These are phyloP conservation scores for Colletotrichum musae DNA, from an alignment of 2,329 filamentous ascomycete species.

Conservation along the genomic window DNA sequence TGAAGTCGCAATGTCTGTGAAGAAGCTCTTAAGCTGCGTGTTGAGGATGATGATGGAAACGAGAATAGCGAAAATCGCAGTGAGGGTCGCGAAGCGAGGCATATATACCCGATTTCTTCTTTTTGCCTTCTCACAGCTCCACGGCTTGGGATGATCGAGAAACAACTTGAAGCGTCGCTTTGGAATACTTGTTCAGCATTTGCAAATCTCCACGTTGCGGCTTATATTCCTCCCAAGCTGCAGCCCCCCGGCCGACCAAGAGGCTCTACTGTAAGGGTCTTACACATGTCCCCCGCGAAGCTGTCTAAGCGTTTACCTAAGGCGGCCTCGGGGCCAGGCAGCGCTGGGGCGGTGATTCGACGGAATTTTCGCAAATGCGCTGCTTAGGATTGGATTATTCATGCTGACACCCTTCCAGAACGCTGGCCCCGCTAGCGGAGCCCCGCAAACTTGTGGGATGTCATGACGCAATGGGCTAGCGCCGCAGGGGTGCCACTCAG, in stretches of 20 bases:
- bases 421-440: conserved; percentile 1
- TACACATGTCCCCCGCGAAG: conserved; percentile 35
- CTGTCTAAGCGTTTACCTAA: conserved; percentile 37
- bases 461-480: conserved; percentile 9
- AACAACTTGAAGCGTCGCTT: conserved; percentile 18
- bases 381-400: conserved; percentile 43
- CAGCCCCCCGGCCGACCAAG: background rate
- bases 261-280: conserved; percentile 23
- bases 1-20: conserved; percentile 44
- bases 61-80: conserved; percentile 54
- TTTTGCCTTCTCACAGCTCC: background rate
- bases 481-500: background rate
- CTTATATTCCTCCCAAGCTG: conserved; percentile 23
- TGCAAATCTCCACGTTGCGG: conserved; percentile 31
- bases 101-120: conserved; percentile 53
- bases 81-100: conserved; percentile 50
- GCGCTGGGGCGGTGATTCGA: conserved; percentile 23
- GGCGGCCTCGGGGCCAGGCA: background rate
- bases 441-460: background rate
- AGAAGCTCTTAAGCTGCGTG: conserved; percentile 45
- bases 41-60: conserved; percentile 55
- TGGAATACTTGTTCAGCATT: conserved; percentile 41
- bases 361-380: conserved; percentile 14
- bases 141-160: conserved; percentile 39
- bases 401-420: conserved; percentile 40